Conservation (phyloP, 129 eudicot species). For the Flaveria robusta region DNA sequence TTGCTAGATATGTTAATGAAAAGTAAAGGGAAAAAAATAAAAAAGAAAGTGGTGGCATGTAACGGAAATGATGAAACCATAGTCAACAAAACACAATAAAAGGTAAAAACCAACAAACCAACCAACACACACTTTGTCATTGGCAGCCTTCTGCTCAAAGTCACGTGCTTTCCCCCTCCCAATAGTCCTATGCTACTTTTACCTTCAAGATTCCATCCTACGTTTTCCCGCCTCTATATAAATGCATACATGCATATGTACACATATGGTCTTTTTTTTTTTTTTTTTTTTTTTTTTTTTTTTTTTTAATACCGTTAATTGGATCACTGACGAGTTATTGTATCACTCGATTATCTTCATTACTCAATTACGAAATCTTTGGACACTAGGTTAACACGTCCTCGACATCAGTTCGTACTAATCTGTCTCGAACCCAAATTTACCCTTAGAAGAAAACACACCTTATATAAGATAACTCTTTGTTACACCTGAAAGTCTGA, state of each 20-base stretch:
- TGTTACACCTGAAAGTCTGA: too few relatives aligned
- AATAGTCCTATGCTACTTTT: conserved; percentile 14
- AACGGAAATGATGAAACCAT: conserved; percentile 39
- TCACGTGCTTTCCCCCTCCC: conserved; percentile 39
- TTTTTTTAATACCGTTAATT: too few relatives aligned
- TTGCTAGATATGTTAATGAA: neutral
- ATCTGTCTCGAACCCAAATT: too few relatives aligned
- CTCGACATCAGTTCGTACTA: too few relatives aligned
- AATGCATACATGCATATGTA: neutral
- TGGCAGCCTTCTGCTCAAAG: conserved; percentile 39
- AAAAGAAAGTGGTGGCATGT: conserved; percentile 32
- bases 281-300: too few relatives aligned
- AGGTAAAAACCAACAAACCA: conserved; percentile 24
- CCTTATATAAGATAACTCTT: too few relatives aligned
- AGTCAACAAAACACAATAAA: conserved; percentile 34
- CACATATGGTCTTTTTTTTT: neutral
- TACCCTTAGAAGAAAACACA: too few relatives aligned
- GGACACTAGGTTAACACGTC: too few relatives aligned
- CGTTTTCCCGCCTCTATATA: neutral
- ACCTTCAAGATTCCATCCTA: conserved; percentile 36
- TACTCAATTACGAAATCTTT: too few relatives aligned
- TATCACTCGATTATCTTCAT: too few relatives aligned
- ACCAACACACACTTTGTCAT: conserved; percentile 29
- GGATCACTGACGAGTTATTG: too few relatives aligned
- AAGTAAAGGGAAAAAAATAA: conserved; percentile 20